Conservation (phyloP, 192 early-diverging fungal genomes). For the Coemansia sp. region DNA sequence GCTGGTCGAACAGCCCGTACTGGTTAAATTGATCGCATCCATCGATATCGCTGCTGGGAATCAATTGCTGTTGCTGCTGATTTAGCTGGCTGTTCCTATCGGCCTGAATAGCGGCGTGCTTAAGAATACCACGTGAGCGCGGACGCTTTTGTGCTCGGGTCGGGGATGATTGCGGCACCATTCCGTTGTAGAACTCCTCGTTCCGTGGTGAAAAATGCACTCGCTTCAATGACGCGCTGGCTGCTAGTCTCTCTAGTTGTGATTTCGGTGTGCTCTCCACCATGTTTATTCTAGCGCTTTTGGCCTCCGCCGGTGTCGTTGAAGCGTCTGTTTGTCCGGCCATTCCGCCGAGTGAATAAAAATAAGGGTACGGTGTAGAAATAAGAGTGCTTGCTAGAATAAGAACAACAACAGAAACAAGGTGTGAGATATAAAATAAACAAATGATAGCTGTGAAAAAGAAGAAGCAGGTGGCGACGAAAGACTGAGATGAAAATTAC, state of each 20-base stretch:
- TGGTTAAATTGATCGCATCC: slow-evolving; percentile 9
- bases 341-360: not conserved
- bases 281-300: not conserved
- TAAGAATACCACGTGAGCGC: slow-evolving; percentile 40
- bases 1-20: slow-evolving; percentile 12
- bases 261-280: not conserved
- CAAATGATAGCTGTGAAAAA: too few species aligned
- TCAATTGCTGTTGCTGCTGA: not conserved
- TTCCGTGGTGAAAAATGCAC: slow-evolving; percentile 50
- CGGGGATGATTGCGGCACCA: slow-evolving; percentile 49
- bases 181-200: slow-evolving; percentile 35
- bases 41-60: slow-evolving; percentile 21
- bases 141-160: slow-evolving; percentile 35
- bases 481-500: too few species aligned
- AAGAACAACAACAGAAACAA: too few species aligned
- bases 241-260: not conserved
- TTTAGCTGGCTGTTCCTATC: not conserved
- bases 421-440: too few species aligned
- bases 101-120: slow-evolving; percentile 9
- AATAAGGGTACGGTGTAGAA: too few species aligned
- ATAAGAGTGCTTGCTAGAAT: too few species aligned
- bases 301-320: not conserved
- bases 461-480: too few species aligned
- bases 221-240: slow-evolving; percentile 24
- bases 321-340: not conserved